phyloP scores from a whole-genome alignment of 2,329 filamentous ascomycete species.

The Exophiala xenobiotica region DNA sequence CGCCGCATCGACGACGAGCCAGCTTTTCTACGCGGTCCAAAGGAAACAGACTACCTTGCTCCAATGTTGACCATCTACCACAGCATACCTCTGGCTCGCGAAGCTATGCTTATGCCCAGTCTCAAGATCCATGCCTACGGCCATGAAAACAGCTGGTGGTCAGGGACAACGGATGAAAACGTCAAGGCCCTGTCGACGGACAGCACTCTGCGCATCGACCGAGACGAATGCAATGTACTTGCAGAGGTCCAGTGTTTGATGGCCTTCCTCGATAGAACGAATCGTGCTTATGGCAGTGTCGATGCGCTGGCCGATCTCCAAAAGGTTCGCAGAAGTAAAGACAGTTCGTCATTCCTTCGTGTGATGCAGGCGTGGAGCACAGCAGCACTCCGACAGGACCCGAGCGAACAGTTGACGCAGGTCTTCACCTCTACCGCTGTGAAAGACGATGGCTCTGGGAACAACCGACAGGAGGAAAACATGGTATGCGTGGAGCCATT shows the following conservation, averaged over 20 bases:
- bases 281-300: slow-evolving; percentile 59
- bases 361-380: slow-evolving; percentile 53
- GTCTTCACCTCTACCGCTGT: slow-evolving; percentile 49
- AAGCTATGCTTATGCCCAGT: slow-evolving; percentile 54
- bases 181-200: slow-evolving; percentile 52
- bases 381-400: slow-evolving; percentile 44
- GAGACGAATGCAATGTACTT: slow-evolving; percentile 46
- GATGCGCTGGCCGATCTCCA: slow-evolving; percentile 51
- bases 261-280: slow-evolving; percentile 59
- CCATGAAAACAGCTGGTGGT: slow-evolving; percentile 61
- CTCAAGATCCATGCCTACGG: slow-evolving; percentile 53
- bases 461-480: slow-evolving; percentile 33
- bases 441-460: slow-evolving; percentile 33
- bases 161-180: slow-evolving; percentile 52
- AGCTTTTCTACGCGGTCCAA: slow-evolving; percentile 57
- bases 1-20: slow-evolving; percentile 51
- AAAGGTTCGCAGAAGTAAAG: slow-evolving; percentile 36
- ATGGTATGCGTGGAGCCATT: slow-evolving; percentile 42
- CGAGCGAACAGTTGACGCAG: slow-evolving; percentile 43
- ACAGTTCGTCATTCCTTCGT: slow-evolving; percentile 35
- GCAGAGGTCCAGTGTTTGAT: slow-evolving; percentile 61
- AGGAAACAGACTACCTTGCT: slow-evolving; percentile 55
- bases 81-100: slow-evolving; percentile 58
- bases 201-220: slow-evolving; percentile 36
- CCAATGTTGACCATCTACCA: slow-evolving; percentile 62